These are phyloP conservation scores for Fraxinus nigra DNA, from an alignment of 305 asterid species.

Conservation along the genomic window DNA sequence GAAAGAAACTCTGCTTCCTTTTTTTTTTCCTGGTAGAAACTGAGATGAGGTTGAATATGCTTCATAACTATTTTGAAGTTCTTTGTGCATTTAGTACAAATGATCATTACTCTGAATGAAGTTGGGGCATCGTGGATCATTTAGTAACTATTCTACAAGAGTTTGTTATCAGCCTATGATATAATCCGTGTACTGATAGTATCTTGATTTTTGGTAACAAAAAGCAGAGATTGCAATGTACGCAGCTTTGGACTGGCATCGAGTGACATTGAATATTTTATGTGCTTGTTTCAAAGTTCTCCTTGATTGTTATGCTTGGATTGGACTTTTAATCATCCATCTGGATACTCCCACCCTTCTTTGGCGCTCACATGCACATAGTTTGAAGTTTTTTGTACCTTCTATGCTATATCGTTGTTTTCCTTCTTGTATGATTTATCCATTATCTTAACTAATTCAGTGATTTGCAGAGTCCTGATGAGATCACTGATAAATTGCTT, in stretches of 20 bases:
- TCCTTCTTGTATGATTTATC: conserved; percentile 10
- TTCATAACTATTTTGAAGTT: conserved; percentile 9
- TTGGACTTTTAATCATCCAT: conserved; percentile 6
- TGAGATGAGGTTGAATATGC: conserved; percentile 2
- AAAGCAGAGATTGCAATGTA: conserved; percentile 4
- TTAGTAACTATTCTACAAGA: conserved; percentile 3
- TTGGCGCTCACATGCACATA: not conserved
- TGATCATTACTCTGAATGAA: not conserved
- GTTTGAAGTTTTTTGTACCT: not conserved
- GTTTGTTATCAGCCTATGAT: conserved; percentile 3
- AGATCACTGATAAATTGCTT: conserved; percentile 81
- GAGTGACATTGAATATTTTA: conserved; percentile 1
- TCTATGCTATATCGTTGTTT: not conserved
- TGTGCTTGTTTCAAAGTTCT: conserved; percentile 11
- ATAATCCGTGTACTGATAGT: not conserved
- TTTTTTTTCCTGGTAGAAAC: not conserved
- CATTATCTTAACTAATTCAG: conserved; percentile 21
- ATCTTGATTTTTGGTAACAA: conserved; percentile 7
- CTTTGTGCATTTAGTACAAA: not conserved
- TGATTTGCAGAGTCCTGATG: conserved; percentile 77
- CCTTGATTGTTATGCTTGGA: conserved; percentile 6
- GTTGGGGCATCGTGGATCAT: conserved; percentile 4
- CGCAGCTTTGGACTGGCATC: conserved; percentile 11
- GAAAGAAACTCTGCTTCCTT: not conserved
- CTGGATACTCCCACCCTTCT: not conserved